Conservation (phyloP, 2,329 filamentous ascomycete species). For the Elsinoe australis region DNA sequence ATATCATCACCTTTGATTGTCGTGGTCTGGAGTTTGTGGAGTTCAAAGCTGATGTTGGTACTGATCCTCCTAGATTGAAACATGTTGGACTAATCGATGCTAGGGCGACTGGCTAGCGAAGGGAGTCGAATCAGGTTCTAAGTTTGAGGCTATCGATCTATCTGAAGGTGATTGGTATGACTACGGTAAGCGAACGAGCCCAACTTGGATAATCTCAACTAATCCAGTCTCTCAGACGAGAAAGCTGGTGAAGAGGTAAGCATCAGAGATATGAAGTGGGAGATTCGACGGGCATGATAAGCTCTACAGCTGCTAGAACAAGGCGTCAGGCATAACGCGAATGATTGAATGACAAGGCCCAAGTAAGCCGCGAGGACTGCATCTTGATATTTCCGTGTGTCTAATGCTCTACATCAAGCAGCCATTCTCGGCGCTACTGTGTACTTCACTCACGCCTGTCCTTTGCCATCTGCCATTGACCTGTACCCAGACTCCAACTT, state of each 20-base stretch:
- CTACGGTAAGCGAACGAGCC: slow-evolving; percentile 43
- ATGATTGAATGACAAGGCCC: too few species aligned
- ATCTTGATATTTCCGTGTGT: too few species aligned
- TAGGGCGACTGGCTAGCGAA: slow-evolving; percentile 87
- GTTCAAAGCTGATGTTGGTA: slow-evolving; percentile 75
- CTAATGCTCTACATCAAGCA: slow-evolving; percentile 65
- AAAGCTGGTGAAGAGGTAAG: slow-evolving; percentile 21
- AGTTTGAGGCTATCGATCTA: slow-evolving; percentile 75
- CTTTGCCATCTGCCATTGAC: slow-evolving; percentile 59
- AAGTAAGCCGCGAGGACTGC: too few species aligned
- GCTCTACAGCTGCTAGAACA: neutral
- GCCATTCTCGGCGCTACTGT: slow-evolving; percentile 61
- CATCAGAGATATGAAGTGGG: slow-evolving; percentile 68
- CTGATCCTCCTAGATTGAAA: neutral
- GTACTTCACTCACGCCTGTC: slow-evolving; percentile 58
- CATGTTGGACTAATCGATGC: slow-evolving; percentile 13
- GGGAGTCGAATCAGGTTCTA: slow-evolving; percentile 69
- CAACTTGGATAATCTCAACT: neutral
- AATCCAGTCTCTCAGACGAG: slow-evolving; percentile 17
- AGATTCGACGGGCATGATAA: slow-evolving; percentile 63
- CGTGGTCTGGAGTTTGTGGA: slow-evolving; percentile 85
- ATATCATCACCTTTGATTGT: slow-evolving; percentile 86
- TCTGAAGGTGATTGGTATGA: slow-evolving; percentile 94
- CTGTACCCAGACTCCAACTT: slow-evolving; percentile 69
- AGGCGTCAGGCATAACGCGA: too few species aligned